phyloP scores from a whole-genome alignment of 78 protist genomes.

The Diacronema lutheri region DNA sequence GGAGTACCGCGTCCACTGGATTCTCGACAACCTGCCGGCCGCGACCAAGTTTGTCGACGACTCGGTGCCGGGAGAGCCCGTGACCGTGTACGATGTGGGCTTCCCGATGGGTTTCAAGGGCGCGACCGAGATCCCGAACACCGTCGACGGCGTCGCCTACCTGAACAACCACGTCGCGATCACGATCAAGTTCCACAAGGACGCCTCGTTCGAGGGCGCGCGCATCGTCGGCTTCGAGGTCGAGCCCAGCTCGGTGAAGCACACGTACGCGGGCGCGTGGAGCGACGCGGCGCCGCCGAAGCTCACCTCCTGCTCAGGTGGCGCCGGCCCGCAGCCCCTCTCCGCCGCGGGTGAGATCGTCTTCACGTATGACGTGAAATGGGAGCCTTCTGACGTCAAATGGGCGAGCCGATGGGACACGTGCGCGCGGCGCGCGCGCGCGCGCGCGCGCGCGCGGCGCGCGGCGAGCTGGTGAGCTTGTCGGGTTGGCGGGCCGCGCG shows the following conservation, averaged over 20 bases:
- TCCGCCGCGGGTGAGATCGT: slow-evolving; percentile 27
- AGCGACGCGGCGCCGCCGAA: not conserved
- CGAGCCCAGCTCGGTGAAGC: slow-evolving; percentile 43
- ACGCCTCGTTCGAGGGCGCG: not conserved
- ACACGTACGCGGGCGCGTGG: slow-evolving; percentile 11
- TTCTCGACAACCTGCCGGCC: slow-evolving; percentile 59
- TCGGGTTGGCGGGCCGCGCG: no score
- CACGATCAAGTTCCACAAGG: slow-evolving; percentile 6
- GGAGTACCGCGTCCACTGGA: slow-evolving; percentile 46
- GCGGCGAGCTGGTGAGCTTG: no score
- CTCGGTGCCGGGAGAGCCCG: not conserved
- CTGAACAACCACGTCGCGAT: slow-evolving; percentile 53
- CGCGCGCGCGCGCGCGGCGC: no score
- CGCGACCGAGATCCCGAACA: not conserved
- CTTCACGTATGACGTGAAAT: slow-evolving; percentile 76
- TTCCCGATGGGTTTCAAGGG: slow-evolving; percentile 24
- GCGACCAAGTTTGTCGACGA: slow-evolving; percentile 26
- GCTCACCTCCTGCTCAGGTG: not conserved
- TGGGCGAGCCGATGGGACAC: slow-evolving; percentile 96
- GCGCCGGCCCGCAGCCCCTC: not conserved
- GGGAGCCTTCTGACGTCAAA: slow-evolving; percentile 42
- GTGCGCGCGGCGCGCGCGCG: no score
- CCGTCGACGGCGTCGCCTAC: not conserved
- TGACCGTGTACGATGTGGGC: not conserved
- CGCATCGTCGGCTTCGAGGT: slow-evolving; percentile 77